A percentile compares a stretch with the other conserved stretches of the same genome.
These are phyloP conservation scores for Protomyces inouyei DNA, from an alignment of 1,139 yeast species.

Conservation along the genomic window DNA sequence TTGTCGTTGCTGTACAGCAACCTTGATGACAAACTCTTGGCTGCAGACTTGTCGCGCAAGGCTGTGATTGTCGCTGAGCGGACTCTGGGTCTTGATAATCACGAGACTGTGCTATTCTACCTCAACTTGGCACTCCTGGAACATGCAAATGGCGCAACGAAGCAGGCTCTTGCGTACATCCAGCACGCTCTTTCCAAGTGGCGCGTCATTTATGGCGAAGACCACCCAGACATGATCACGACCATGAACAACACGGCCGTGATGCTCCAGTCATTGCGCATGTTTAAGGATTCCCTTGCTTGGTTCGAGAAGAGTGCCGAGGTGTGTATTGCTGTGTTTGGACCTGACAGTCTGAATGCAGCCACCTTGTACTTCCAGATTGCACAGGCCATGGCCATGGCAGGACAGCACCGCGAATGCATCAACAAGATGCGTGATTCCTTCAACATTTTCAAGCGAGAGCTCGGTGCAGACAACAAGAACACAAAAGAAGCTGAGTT, in stretches of 20 bases:
- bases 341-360: slow-evolving; percentile 54
- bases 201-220: slow-evolving; percentile 49
- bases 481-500: slow-evolving; percentile 60
- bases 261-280: slow-evolving; percentile 53
- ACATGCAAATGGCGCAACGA: slow-evolving; percentile 53
- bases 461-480: slow-evolving; percentile 59
- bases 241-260: slow-evolving; percentile 63
- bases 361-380: slow-evolving; percentile 60
- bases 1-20: slow-evolving; percentile 67
- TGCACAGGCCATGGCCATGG: slow-evolving; percentile 58
- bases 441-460: slow-evolving; percentile 51
- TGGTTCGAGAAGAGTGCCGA: slow-evolving; percentile 51
- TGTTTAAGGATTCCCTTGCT: slow-evolving; percentile 46
- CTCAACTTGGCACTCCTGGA: slow-evolving; percentile 73
- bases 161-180: slow-evolving; percentile 60
- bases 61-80: slow-evolving; percentile 74
- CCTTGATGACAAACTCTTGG: slow-evolving; percentile 53
- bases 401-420: slow-evolving; percentile 54
- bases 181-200: slow-evolving; percentile 58
- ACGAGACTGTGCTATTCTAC: slow-evolving; percentile 66
- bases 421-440: slow-evolving; percentile 51
- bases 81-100: slow-evolving; percentile 71
- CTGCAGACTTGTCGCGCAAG: slow-evolving; percentile 65
- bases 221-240: slow-evolving; percentile 66
- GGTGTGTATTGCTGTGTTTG: slow-evolving; percentile 50